Conservation (phyloP, 2,329 filamentous ascomycete species). For the Penicillium sp. region DNA sequence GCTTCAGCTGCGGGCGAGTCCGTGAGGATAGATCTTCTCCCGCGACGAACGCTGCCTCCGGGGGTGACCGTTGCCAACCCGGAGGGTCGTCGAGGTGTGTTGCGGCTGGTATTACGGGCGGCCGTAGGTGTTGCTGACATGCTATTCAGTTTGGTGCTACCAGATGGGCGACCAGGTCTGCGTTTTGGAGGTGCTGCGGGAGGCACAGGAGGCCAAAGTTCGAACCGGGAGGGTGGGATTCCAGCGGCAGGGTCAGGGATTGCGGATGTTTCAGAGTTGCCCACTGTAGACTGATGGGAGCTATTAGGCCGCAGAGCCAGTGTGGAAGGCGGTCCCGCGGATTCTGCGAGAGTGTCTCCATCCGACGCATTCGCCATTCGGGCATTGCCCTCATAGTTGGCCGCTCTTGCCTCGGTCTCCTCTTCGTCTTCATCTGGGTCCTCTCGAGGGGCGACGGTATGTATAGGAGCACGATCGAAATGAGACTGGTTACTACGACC, state of each 20-base stretch:
- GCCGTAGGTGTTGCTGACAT: constrained; percentile 32
- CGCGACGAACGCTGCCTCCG: constrained; percentile 32
- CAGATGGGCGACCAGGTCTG: constrained; percentile 40
- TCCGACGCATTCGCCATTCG: constrained; percentile 16
- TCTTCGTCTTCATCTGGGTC: constrained; percentile 44
- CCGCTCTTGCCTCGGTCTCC: constrained; percentile 21
- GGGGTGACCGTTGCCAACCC: constrained; percentile 31
- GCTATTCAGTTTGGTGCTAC: constrained; percentile 28
- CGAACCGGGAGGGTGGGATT: constrained; percentile 43
- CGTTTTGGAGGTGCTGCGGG: constrained; percentile 32
- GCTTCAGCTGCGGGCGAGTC: constrained; percentile 31
- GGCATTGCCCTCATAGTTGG: constrained; percentile 16
- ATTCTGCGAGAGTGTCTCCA: constrained; percentile 21
- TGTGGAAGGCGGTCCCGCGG: constrained; percentile 39
- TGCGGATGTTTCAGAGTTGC: constrained; percentile 12
- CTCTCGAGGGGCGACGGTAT: constrained; percentile 82
- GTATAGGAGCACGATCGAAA: constrained; percentile 79
- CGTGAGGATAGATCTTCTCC: constrained; percentile 34
- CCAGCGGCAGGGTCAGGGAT: constrained; percentile 31
- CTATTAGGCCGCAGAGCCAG: constrained; percentile 29
- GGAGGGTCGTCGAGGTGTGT: constrained; percentile 36
- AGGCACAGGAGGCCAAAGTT: constrained; percentile 44
- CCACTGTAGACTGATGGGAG: constrained; percentile 17
- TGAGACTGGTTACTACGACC: constrained; percentile 77
- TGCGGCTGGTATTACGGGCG: constrained; percentile 35